Base-by-base conservation (phyloP, 1,139 yeast genomes). In the Petasospora fabianii region DNA sequence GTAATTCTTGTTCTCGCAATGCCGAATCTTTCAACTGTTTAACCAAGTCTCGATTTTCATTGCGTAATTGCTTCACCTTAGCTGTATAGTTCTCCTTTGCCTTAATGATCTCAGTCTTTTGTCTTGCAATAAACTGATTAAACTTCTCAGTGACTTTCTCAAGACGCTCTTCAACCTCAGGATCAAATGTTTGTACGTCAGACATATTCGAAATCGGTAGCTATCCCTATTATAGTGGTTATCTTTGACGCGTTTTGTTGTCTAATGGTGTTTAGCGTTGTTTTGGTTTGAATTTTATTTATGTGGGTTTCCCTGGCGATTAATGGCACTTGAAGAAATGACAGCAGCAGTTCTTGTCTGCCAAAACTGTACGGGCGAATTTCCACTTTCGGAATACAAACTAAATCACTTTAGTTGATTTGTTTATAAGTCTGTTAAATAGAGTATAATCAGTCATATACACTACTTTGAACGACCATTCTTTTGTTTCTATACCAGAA, bases 161-260 rank as follows among this genome's bases (percentile, higher is more conserved):
- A 48, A 62, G 51, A 27, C 53, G 54, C 24, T 44, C 34, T 34
- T 54, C 54, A 11, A 60, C 49, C 21, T 49, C 56, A 9, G 47
- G 42, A 13, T 47, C 51, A 20, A 47, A 39, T 1, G 46, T 37
- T 6, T 15, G 39, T 5, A 36, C 35, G 27, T 39, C 46, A 7
- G 46, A 37, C 47, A 48, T 39, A 8, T 8, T 24, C 22, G 10
- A 20, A 20, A 20, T 20, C 22, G 22, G 22, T n/a, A n/a, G n/a
- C n/a, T n/a, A n/a, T n/a, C n/a, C n/a, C n/a, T n/a, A n/a, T n/a
- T n/a, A n/a, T n/a, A 20, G 22, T 8, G 22, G 22, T 20, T 20
- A 10, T n/a, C n/a, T n/a, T n/a, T n/a, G 13, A 24, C 27, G 27
- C 27, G 27, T 30, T 16, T 35, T 31, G 26, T 26, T 30, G n/a